These are phyloP conservation scores for Penicillium fuscoglaucum DNA, from an alignment of 2,329 filamentous ascomycete species.

Conservation along the genomic window DNA sequence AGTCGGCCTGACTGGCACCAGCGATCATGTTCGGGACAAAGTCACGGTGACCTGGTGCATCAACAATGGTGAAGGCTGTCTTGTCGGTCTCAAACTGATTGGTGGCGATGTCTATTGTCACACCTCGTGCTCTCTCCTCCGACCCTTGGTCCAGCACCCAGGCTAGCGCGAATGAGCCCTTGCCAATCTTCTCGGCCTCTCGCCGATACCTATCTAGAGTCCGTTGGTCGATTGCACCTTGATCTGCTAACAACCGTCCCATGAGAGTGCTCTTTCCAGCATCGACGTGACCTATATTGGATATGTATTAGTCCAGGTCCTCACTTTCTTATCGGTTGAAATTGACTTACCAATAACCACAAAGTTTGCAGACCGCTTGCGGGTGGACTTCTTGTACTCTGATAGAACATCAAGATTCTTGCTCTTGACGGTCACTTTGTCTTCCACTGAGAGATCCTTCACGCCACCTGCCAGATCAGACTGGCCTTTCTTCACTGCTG, in stretches of 20 bases:
- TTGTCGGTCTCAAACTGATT: slow-evolving; percentile 89
- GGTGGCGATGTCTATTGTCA: slow-evolving; percentile 95
- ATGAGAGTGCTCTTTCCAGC: slow-evolving; percentile 97
- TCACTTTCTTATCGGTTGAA: not conserved
- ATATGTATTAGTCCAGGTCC: slow-evolving; percentile 24
- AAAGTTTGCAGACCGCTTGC: slow-evolving; percentile 83
- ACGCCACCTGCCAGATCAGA: slow-evolving; percentile 51
- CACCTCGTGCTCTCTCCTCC: slow-evolving; percentile 84
- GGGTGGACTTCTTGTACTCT: slow-evolving; percentile 72
- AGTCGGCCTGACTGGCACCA: slow-evolving; percentile 91
- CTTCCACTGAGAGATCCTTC: slow-evolving; percentile 51
- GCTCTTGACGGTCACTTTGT: slow-evolving; percentile 57
- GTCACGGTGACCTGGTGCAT: slow-evolving; percentile 90
- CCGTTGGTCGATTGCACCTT: slow-evolving; percentile 82
- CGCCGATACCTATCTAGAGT: slow-evolving; percentile 84
- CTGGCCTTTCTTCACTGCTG: slow-evolving; percentile 44
- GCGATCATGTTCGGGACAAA: slow-evolving; percentile 99
- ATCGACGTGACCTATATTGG: slow-evolving; percentile 77
- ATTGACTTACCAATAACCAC: slow-evolving; percentile 76
- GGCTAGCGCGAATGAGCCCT: slow-evolving; percentile 91
- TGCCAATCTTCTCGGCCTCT: slow-evolving; percentile 88
- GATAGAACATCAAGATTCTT: slow-evolving; percentile 83
- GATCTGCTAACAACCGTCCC: slow-evolving; percentile 87
- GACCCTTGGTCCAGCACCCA: slow-evolving; percentile 94
- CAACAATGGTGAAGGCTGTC: slow-evolving; percentile 87